Percentiles rank a stretch among this genome's conserved stretches.
phyloP scores from a whole-genome alignment of 345 rosid genomes.

The Gossypium stocksii region DNA sequence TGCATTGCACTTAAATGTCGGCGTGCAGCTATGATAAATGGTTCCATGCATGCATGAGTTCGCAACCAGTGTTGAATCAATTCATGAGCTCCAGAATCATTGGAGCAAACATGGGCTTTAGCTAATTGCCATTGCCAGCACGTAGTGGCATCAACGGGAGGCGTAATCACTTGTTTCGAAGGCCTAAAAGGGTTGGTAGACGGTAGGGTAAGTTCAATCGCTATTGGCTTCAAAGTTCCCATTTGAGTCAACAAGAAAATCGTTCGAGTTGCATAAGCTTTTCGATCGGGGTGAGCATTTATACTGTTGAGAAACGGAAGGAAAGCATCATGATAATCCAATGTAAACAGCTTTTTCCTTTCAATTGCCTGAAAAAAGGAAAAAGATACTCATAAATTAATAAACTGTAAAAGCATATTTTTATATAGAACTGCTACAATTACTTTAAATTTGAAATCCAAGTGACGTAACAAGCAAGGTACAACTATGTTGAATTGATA shows the following conservation, averaged over 20 bases:
- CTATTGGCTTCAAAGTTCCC: constrained; percentile 1
- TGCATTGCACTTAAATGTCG: constrained; percentile 89
- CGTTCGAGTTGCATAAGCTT: constrained; percentile 1
- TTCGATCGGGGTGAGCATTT: not conserved
- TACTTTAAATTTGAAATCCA: too few species aligned
- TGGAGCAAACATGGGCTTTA: constrained; percentile 4
- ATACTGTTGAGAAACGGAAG: not conserved
- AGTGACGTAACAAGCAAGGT: too few species aligned
- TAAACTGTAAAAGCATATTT: too few species aligned
- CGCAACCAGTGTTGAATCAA: constrained; percentile 30
- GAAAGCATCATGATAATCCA: not conserved
- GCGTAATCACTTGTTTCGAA: not conserved
- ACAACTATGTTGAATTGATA: too few species aligned
- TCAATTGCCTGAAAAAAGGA: not conserved
- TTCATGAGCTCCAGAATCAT: constrained; percentile 7
- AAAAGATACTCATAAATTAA: not conserved
- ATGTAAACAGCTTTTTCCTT: not conserved
- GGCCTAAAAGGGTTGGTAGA: not conserved
- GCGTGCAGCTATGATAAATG: constrained; percentile 86
- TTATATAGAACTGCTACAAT: too few species aligned
- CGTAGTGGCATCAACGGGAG: not conserved
- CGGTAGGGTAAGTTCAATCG: not conserved
- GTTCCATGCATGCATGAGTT: constrained; percentile 82
- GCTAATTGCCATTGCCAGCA: constrained; percentile 8
- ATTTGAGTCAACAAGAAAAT: not conserved